Evolutionary conservation across 2,329 filamentous ascomycete genomes (phyloP).

Genomic region (Keithomyces neogunnii): DNA sequence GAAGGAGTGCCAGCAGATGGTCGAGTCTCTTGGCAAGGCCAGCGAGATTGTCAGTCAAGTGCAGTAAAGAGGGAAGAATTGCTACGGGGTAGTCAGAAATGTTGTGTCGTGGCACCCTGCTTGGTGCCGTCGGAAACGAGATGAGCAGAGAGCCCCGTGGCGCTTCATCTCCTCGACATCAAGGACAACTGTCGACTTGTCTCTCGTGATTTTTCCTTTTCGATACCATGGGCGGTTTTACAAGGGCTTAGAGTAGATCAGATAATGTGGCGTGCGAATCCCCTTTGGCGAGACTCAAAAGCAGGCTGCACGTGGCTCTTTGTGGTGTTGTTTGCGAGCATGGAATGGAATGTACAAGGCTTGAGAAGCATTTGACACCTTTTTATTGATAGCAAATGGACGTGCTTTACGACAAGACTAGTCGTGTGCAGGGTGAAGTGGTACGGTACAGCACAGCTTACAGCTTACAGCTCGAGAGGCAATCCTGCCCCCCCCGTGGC

Average conservation of each 20-base stretch:
- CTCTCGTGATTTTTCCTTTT: slow-evolving; percentile 17
- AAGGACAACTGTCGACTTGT: not conserved
- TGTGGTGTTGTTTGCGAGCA: not conserved
- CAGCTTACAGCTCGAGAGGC: too few species aligned
- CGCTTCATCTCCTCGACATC: not conserved
- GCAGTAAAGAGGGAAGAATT: slow-evolving; percentile 33
- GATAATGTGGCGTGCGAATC: slow-evolving; percentile 16
- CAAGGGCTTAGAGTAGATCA: slow-evolving; percentile 26
- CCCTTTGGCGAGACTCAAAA: slow-evolving; percentile 4
- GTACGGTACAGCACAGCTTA: too few species aligned
- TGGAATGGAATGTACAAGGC: not conserved
- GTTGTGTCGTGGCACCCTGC: not conserved
- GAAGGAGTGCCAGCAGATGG: slow-evolving; percentile 99
- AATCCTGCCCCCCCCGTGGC: too few species aligned
- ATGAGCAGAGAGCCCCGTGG: not conserved
- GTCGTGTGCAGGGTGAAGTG: too few species aligned
- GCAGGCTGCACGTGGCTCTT: not conserved
- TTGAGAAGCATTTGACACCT: not conserved
- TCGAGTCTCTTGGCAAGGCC: slow-evolving; percentile 81
- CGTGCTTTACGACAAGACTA: not conserved
- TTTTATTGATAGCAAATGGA: not conserved
- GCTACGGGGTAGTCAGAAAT: not conserved
- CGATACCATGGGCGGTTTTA: slow-evolving; percentile 28
- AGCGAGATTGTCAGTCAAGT: slow-evolving; percentile 91
- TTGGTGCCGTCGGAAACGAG: not conserved